Base-by-base conservation (phyloP, 768 basidiomycete species). In the Rhodotorula taiwanensis region DNA sequence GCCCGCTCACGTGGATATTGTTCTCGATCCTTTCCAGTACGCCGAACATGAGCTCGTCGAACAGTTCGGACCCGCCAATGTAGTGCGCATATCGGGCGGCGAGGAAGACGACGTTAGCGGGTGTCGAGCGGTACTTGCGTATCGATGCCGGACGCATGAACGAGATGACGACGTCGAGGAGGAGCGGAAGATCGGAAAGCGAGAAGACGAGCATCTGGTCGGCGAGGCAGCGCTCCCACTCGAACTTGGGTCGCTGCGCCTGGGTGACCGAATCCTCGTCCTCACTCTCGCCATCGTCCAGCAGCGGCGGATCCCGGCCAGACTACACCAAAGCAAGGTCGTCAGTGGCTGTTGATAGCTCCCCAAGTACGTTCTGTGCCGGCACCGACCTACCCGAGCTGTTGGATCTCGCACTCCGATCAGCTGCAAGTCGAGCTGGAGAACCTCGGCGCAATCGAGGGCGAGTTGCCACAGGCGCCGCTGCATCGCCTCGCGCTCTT, bases 191-290 rank as follows among this genome's bases (percentile, higher is more conserved):
- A 18, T 85, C 80, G 44, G 83, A 79, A 5, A 89, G 88, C 21
- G 90, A 86, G 77, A 93, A 98, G 23, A 89, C 94, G 51, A 99
- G 87, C 88, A 97, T 92, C 49, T 87, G 83, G 25, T 86, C 81
- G 25, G 81, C 80, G 28, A 87, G 87, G 36, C 89, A 88, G 84
- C 88, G 67, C 45, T 70, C 58, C 73, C 72, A 70, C 21, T 59
- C 55, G 75, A 62, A 65, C 33, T 36, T 58, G 31, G n/a, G n/a
- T n/a, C n/a, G n/a, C n/a, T n/a, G n/a, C n/a, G n/a, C n/a, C n/a
- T 61, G 54, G 16, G 47, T 52, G 23, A 70, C 57, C 63, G 74
- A 72, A 67, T 80, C 79, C 25, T 78, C 75, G 39, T 82, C 81
- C 6, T 79, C 79, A 5, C 61, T 51, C 4, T 71, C 70, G 13